Percentiles rank a stretch among this genome's conserved stretches.
Evolutionary conservation across 1,284 basidiomycete species (phyloP).

Genomic region (Microbotryum scabiosae): DNA sequence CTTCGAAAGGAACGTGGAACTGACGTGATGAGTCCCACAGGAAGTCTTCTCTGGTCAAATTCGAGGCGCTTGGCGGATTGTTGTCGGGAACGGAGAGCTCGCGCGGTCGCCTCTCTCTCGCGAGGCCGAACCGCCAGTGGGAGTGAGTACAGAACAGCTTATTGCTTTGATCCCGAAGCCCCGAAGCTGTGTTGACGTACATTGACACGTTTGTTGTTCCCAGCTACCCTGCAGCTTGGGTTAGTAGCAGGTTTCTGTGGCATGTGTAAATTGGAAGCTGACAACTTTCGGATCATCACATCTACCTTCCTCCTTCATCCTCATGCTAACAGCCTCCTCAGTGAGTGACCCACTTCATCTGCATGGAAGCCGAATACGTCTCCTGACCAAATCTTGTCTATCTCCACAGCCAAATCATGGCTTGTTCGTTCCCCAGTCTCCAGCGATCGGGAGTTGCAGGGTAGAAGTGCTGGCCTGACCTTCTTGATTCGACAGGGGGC

Average conservation of each 20-base stretch:
- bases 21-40: slow-evolving; percentile 41
- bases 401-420: slow-evolving; percentile 27
- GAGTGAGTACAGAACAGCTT: slow-evolving; percentile 39
- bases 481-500: slow-evolving; percentile 73
- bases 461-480: slow-evolving; percentile 17
- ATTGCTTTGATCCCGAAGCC: background rate
- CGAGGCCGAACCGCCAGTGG: slow-evolving; percentile 98
- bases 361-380: background rate
- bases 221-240: slow-evolving; percentile 52
- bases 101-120: slow-evolving; percentile 85
- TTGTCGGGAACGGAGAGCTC: slow-evolving; percentile 96
- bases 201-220: slow-evolving; percentile 45
- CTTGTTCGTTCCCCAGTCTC: slow-evolving; percentile 12
- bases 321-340: background rate
- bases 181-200: background rate
- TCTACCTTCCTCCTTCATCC: background rate
- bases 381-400: background rate
- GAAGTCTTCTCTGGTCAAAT: slow-evolving; percentile 78
- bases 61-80: slow-evolving; percentile 91
- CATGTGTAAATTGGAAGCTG: too few relatives aligned
- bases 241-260: slow-evolving; percentile 50
- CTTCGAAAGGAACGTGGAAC: too few relatives aligned
- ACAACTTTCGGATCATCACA: slow-evolving; percentile 43
- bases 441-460: slow-evolving; percentile 4
- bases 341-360: background rate